phyloP scores from a whole-genome alignment of 2,329 filamentous ascomycete species.

The Penicillium sp. region DNA sequence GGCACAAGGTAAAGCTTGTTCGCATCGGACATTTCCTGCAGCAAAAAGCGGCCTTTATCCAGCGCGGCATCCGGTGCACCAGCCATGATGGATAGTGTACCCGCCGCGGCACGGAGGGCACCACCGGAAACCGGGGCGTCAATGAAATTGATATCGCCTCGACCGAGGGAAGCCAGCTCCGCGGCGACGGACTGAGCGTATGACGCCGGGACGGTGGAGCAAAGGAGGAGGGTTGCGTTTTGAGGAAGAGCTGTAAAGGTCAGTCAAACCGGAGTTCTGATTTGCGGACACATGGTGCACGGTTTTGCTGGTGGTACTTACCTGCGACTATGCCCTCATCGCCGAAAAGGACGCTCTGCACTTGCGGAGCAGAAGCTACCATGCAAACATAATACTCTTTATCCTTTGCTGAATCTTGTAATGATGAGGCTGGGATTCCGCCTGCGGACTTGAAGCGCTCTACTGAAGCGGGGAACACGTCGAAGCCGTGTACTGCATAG shows the following conservation, averaged over 20 bases:
- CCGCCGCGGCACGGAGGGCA: slow-evolving; percentile 65
- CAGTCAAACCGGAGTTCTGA: neutral
- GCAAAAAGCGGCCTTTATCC: slow-evolving; percentile 56
- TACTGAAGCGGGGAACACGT: slow-evolving; percentile 66
- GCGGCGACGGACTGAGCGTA: slow-evolving; percentile 62
- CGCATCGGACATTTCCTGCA: slow-evolving; percentile 60
- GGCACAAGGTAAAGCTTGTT: slow-evolving; percentile 63
- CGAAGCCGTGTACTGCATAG: slow-evolving; percentile 68
- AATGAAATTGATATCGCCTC: slow-evolving; percentile 65
- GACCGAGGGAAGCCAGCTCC: slow-evolving; percentile 55
- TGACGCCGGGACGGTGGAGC: slow-evolving; percentile 67
- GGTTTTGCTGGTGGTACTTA: neutral
- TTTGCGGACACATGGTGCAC: neutral
- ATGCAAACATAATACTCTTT: slow-evolving; percentile 67
- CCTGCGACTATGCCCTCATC: slow-evolving; percentile 49
- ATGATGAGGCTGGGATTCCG: slow-evolving; percentile 58
- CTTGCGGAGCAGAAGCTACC: slow-evolving; percentile 72
- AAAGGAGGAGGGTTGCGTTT: slow-evolving; percentile 63
- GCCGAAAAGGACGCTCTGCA: slow-evolving; percentile 64
- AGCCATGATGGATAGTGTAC: slow-evolving; percentile 74
- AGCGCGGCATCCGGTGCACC: slow-evolving; percentile 60
- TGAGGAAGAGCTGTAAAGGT: slow-evolving; percentile 48
- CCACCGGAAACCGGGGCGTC: slow-evolving; percentile 74
- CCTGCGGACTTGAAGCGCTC: slow-evolving; percentile 64
- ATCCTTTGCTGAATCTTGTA: slow-evolving; percentile 60